Evolutionary conservation across 1,284 basidiomycete genomes (phyloP).

Genomic region (Papiliotrema nemorosa): DNA sequence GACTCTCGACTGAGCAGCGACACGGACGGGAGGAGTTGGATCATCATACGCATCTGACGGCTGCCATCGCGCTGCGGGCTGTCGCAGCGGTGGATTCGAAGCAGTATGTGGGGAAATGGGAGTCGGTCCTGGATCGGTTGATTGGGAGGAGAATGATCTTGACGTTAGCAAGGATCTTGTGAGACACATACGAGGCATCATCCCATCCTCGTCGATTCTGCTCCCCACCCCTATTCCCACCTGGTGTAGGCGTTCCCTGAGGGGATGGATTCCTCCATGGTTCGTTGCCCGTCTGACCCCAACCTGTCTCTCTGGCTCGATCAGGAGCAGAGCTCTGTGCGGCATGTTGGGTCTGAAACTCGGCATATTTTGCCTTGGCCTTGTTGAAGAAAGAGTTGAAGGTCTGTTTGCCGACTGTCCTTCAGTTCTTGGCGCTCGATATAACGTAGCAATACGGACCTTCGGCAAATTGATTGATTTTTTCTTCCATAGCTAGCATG

Average conservation of each 20-base stretch:
- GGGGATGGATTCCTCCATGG: slow-evolving; percentile 3
- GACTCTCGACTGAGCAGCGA: slow-evolving; percentile 7
- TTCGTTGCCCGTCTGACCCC: background rate
- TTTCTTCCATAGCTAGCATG: slow-evolving; percentile 43
- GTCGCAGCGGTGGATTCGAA: slow-evolving; percentile 17
- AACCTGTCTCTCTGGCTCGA: slow-evolving; percentile 11
- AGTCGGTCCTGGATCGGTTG: slow-evolving; percentile 16
- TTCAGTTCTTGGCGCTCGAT: no score
- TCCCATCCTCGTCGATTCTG: slow-evolving; percentile 32
- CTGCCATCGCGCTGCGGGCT: slow-evolving; percentile 36
- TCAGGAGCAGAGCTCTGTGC: slow-evolving; percentile 5
- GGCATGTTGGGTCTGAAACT: slow-evolving; percentile 26
- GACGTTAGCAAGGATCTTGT: slow-evolving; percentile 8
- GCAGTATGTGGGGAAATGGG: slow-evolving; percentile 6
- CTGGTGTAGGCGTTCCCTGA: slow-evolving; percentile 10
- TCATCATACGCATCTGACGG: slow-evolving; percentile 43
- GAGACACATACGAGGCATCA: slow-evolving; percentile 22
- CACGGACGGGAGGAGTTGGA: slow-evolving; percentile 18
- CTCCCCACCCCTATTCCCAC: slow-evolving; percentile 29
- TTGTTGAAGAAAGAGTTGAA: slow-evolving; percentile 37
- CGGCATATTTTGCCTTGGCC: slow-evolving; percentile 40
- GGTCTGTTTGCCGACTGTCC: slow-evolving; percentile 39
- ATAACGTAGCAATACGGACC: slow-evolving; percentile 26
- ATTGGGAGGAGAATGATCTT: slow-evolving; percentile 31
- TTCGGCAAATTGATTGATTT: slow-evolving; percentile 41